phyloP scores from a whole-genome alignment of 176 grass and related monocot genomes.

The Avena eriantha region DNA sequence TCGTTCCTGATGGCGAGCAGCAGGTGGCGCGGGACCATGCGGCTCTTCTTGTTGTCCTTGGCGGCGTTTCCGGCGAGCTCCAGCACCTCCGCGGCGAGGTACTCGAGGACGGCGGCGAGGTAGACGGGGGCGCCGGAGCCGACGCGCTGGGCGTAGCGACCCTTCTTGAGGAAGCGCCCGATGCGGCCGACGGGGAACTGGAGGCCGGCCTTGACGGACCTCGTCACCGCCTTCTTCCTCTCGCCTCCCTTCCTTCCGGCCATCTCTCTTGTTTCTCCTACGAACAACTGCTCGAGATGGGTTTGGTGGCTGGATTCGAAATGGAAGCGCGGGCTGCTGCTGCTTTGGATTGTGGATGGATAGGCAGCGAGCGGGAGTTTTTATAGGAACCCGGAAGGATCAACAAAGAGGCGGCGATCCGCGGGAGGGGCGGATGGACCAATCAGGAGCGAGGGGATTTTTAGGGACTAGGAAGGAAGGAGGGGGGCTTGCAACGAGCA shows the following conservation, averaged over 20 bases:
- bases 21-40: conserved; percentile 67
- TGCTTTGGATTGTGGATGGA: no score
- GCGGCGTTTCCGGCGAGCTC: conserved; percentile 71
- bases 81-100: conserved; percentile 75
- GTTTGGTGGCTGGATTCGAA: no score
- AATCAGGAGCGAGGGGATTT: background rate
- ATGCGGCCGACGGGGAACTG: conserved; percentile 84
- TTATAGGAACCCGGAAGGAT: no score
- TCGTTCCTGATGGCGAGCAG: conserved; percentile 68
- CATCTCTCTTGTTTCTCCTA: background rate
- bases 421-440: background rate
- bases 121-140: conserved; percentile 75
- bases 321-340: no score
- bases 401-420: background rate
- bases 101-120: conserved; percentile 75
- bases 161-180: conserved; percentile 74
- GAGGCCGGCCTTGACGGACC: conserved; percentile 73
- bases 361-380: no score
- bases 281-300: no score
- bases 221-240: conserved; percentile 56
- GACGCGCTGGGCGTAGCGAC: conserved; percentile 67
- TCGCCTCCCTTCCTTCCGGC: conserved; percentile 27
- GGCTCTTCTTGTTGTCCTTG: conserved; percentile 72
- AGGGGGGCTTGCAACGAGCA: no score
- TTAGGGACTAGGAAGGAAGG: no score